Evolutionary conservation across 495 filamentous ascomycete genomes (phyloP).

Genomic region (Geoglossum glabrum): DNA sequence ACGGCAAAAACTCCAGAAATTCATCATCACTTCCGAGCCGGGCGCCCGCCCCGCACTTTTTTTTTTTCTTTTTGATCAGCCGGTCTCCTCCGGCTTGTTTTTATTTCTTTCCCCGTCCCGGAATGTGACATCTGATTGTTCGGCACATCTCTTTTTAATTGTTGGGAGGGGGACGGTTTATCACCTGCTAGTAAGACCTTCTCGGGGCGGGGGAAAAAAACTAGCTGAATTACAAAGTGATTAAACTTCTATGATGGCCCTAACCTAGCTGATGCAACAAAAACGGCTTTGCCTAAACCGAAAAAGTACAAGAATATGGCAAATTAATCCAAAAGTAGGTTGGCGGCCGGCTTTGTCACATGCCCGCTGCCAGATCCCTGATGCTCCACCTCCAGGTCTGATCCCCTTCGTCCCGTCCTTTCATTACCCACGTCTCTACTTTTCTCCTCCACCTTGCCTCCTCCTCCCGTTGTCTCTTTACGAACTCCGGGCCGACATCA

Average conservation of each 20-base stretch:
- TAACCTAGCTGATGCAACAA: neutral
- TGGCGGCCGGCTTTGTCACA: neutral
- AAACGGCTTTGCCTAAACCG: neutral
- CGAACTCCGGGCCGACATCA: constrained; percentile 88
- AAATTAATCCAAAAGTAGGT: neutral
- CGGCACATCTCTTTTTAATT: too few species aligned
- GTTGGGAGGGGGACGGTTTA: too few species aligned
- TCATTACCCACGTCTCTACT: constrained; percentile 53
- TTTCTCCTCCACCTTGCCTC: constrained; percentile 78
- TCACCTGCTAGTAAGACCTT: too few species aligned
- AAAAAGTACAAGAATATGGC: too few species aligned
- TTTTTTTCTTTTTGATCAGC: too few species aligned
- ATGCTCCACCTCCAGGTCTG: constrained; percentile 33
- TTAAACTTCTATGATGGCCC: neutral
- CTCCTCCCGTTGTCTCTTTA: constrained; percentile 70
- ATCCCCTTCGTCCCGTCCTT: constrained; percentile 18
- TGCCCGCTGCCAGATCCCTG: constrained; percentile 19
- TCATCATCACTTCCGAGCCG: too few species aligned
- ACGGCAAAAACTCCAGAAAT: too few species aligned
- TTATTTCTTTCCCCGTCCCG: too few species aligned
- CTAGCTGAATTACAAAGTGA: neutral
- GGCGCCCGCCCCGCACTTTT: too few species aligned
- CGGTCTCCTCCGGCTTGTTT: too few species aligned
- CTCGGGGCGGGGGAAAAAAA: neutral
- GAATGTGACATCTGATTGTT: too few species aligned